Conservation (phyloP, 441 rosid species). For the Pelargonium fulgidum region DNA sequence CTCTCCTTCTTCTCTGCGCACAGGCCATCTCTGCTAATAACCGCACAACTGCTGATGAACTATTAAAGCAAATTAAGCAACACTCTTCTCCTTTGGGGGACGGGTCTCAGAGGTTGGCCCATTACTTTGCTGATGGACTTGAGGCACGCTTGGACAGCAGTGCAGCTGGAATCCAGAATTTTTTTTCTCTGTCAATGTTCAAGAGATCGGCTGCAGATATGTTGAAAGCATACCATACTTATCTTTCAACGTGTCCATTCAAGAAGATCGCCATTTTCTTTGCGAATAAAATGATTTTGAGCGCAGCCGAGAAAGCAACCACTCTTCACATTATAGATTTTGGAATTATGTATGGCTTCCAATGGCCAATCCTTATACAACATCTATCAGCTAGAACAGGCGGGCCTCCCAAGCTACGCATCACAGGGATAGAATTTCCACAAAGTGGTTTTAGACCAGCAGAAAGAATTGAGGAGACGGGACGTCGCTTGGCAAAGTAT, state of each 20-base stretch:
- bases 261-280: conserved; percentile 31
- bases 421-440: conserved; percentile 80
- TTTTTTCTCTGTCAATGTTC: conserved; percentile 38
- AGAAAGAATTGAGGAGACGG: conserved; percentile 58
- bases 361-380: conserved; percentile 29
- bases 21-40: conserved; percentile 55
- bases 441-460: conserved; percentile 55
- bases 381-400: conserved; percentile 13
- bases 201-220: conserved; percentile 46
- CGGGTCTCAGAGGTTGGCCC: conserved; percentile 78
- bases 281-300: conserved; percentile 32
- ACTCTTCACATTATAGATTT: conserved; percentile 29
- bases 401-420: conserved; percentile 50
- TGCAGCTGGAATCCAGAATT: conserved; percentile 43
- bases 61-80: conserved; percentile 58
- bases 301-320: conserved; percentile 32
- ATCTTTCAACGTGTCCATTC: conserved; percentile 40
- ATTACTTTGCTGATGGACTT: conserved; percentile 65
- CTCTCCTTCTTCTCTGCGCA: conserved; percentile 45
- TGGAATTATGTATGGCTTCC: conserved; percentile 21
- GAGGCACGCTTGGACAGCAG: conserved; percentile 73
- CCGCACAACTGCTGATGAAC: conserved; percentile 45
- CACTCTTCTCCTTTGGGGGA: conserved; percentile 68
- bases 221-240: conserved; percentile 60
- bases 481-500: conserved; percentile 54